phyloP scores from a whole-genome alignment of 345 rosid genomes.

The Eucalyptus tenuipes region DNA sequence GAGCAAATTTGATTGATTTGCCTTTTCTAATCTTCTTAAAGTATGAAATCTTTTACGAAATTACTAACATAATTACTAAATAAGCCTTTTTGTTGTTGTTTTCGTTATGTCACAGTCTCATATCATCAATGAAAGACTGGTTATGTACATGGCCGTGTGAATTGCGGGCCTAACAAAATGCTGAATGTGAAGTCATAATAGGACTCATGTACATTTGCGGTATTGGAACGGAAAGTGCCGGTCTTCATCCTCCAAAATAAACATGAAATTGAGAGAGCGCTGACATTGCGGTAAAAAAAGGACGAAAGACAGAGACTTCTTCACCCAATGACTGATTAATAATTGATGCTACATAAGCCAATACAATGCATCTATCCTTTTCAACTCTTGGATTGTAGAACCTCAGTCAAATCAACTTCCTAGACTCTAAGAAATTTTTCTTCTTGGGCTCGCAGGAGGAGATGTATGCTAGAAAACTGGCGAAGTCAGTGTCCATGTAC shows the following conservation, averaged over 20 bases:
- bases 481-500: slow-evolving; percentile 55
- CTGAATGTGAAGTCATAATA: neutral
- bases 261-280: neutral
- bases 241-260: neutral
- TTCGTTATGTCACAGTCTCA: neutral
- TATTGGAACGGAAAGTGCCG: neutral
- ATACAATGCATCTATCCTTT: neutral
- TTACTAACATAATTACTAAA: neutral
- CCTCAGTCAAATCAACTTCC: slow-evolving; percentile 19
- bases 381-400: neutral
- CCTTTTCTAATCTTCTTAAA: neutral
- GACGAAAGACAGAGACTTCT: neutral
- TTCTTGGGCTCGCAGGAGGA: slow-evolving; percentile 60
- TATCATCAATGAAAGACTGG: neutral
- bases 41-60: neutral
- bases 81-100: neutral
- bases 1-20: neutral
- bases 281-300: neutral
- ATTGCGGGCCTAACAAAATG: neutral
- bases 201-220: neutral
- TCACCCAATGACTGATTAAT: neutral
- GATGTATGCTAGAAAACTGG: slow-evolving; percentile 55
- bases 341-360: neutral
- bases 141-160: neutral
- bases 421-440: slow-evolving; percentile 69